Evolutionary conservation across 768 basidiomycete species (phyloP).

Genomic region (Lyophyllum atratum): DNA sequence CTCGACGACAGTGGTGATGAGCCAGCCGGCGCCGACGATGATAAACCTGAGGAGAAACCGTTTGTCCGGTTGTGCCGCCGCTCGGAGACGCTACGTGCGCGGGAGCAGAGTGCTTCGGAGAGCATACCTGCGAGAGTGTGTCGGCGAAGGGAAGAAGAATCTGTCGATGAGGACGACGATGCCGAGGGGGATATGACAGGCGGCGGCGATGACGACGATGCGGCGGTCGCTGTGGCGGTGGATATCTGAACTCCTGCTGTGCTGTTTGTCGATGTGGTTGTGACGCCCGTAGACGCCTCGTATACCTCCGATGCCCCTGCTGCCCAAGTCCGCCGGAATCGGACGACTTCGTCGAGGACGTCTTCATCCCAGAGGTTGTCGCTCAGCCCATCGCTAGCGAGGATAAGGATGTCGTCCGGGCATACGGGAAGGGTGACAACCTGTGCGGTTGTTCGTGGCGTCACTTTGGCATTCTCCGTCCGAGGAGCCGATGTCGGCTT

Average conservation of each 20-base stretch:
- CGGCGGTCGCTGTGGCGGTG: not conserved
- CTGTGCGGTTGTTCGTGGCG: constrained; percentile 57
- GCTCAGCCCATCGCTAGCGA: constrained; percentile 79
- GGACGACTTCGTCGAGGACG: constrained; percentile 75
- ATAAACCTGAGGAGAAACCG: constrained; percentile 1
- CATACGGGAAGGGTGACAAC: constrained; percentile 69
- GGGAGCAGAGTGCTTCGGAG: constrained; percentile 79
- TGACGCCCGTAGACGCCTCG: not conserved
- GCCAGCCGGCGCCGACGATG: not conserved
- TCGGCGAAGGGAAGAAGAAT: constrained; percentile 36
- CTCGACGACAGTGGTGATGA: not conserved
- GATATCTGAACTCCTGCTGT: not conserved
- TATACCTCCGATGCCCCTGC: not conserved
- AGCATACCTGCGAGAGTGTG: constrained; percentile 68
- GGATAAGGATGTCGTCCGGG: constrained; percentile 75
- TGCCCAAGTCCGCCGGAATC: constrained; percentile 37
- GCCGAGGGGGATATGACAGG: not conserved
- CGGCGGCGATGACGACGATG: not conserved
- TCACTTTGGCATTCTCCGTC: not conserved
- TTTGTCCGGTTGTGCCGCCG: constrained; percentile 26
- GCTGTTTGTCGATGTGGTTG: not conserved
- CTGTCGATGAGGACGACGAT: not conserved
- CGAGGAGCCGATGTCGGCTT: not conserved
- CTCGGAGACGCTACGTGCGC: constrained; percentile 72
- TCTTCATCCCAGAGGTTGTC: constrained; percentile 92